Evolutionary conservation across 495 filamentous ascomycete genomes (phyloP).

Genomic region (Lasiosphaeriaceae sp.): DNA sequence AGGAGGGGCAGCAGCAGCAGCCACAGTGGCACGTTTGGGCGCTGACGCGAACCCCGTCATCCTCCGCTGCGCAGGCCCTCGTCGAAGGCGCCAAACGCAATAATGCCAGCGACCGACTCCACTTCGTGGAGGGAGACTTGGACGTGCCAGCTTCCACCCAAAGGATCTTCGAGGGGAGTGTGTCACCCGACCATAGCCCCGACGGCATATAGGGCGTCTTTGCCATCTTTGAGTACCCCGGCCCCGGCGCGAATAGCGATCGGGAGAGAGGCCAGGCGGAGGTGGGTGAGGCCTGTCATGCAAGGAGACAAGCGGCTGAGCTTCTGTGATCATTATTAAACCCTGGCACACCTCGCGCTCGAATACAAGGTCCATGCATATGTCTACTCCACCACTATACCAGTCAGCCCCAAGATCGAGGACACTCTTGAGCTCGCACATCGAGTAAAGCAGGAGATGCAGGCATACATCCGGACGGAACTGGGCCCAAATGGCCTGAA

Average conservation of each 20-base stretch:
- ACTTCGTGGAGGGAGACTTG: constrained; percentile 34
- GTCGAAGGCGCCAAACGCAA: constrained; percentile 5
- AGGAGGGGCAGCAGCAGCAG: no score
- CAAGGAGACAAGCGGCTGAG: neutral
- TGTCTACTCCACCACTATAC: constrained; percentile 28
- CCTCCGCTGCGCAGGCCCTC: constrained; percentile 18
- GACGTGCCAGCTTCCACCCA: constrained; percentile 21
- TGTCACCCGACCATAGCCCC: neutral
- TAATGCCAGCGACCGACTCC: constrained; percentile 11
- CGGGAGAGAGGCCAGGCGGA: constrained; percentile 27
- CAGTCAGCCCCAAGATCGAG: constrained; percentile 13
- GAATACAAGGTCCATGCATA: constrained; percentile 24
- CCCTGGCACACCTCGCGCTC: constrained; percentile 27
- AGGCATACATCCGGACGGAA: constrained; percentile 20
- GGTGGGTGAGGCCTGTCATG: constrained; percentile 4
- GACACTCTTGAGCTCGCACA: constrained; percentile 14
- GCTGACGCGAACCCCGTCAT: constrained; percentile 28
- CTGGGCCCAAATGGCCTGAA: constrained; percentile 24
- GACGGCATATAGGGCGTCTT: constrained; percentile 34
- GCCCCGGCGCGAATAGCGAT: constrained; percentile 20
- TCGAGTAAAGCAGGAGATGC: constrained; percentile 23
- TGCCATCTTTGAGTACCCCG: constrained; percentile 28
- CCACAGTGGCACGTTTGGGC: constrained; percentile 28
- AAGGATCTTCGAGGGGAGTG: constrained; percentile 20
- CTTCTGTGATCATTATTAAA: neutral